Evolutionary conservation across 345 rosid genomes (phyloP), one percentile per base, ranked within the genome.

Genomic region (Pistacia atlantica): DNA sequence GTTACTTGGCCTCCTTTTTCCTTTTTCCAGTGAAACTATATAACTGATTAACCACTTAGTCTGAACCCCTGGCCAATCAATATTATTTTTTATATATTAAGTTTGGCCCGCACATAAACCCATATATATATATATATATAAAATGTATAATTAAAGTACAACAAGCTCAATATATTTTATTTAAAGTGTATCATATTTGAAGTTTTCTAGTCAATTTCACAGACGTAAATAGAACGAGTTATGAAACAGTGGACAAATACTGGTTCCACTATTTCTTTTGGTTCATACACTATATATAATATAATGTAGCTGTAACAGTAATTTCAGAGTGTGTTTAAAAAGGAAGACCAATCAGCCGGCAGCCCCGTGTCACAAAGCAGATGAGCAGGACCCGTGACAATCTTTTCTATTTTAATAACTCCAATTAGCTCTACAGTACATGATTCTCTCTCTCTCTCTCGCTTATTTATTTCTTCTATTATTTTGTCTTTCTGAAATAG

Each of bases 341-440:
- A 13, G 18, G 48, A 46, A 67, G 2, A 46, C 1, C 9, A 66
- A n/a, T 11, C 55, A 45, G 5, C 45, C 7, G 45, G 45, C 45
- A 42, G 31, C 10, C 18, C 18, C 4, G 22, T 11, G 71, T 22
- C 37, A 67, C 56, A 13, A 48, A 46, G n/a, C 57, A 67, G 67
- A 33, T 63, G 67, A 48, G 10, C 8, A 35, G 17, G 11, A 46
- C 71, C 69, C 69, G 69, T 65, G 69, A 65, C 52, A 12, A 42
- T 17, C 38, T 64, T 13, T 54, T 16, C 6, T 54, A 54, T 54
- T 54, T 54, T 52, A 52, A 52, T 54, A 54, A 54, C 57, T 54
- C 57, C 16, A 54, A 45, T 52, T 66, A 42, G 22, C 38, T 12
- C 18, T 31, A 28, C 3, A 33, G 5, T 11, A 11, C 16, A 28